Evolutionary conservation across 495 filamentous ascomycete genomes (phyloP).

Genomic region (Neurospora intermedia): DNA sequence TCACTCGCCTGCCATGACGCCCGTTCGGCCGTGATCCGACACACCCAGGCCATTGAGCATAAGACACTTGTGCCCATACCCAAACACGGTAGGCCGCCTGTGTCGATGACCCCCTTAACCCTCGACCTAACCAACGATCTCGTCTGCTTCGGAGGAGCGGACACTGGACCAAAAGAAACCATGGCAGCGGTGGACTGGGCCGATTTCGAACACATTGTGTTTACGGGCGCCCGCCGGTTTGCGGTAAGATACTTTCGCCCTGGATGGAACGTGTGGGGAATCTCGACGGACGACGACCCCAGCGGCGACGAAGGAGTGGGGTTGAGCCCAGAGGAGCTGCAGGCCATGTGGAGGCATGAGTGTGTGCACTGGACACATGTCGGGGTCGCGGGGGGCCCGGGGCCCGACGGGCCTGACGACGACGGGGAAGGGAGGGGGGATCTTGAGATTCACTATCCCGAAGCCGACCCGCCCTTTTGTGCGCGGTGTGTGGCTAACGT

Average conservation of each 20-base stretch:
- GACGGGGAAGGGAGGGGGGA: background rate
- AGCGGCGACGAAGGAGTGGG: background rate
- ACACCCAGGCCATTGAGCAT: background rate
- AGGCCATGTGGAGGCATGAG: background rate
- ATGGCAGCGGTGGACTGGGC: slow-evolving; percentile 4
- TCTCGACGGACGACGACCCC: background rate
- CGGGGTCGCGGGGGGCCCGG: background rate
- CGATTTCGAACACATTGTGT: slow-evolving; percentile 12
- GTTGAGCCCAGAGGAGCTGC: background rate
- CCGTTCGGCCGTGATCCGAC: background rate
- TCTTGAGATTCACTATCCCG: background rate
- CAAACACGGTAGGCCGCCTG: slow-evolving; percentile 8
- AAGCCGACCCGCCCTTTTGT: slow-evolving; percentile 5
- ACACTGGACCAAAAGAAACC: background rate
- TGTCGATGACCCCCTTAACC: background rate
- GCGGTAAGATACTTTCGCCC: slow-evolving; percentile 10
- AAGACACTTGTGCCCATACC: slow-evolving; percentile 9
- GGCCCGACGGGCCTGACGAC: background rate
- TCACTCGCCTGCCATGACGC: slow-evolving; percentile 1
- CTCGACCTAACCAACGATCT: slow-evolving; percentile 12
- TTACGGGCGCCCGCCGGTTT: slow-evolving; percentile 6
- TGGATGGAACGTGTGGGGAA: slow-evolving; percentile 4
- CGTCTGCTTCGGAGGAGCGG: slow-evolving; percentile 8
- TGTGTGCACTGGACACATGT: background rate
- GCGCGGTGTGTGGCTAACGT: slow-evolving; percentile 6